Evolutionary conservation across 2,329 filamentous ascomycete species (phyloP).

Genomic region (Polytolypa hystricis): DNA sequence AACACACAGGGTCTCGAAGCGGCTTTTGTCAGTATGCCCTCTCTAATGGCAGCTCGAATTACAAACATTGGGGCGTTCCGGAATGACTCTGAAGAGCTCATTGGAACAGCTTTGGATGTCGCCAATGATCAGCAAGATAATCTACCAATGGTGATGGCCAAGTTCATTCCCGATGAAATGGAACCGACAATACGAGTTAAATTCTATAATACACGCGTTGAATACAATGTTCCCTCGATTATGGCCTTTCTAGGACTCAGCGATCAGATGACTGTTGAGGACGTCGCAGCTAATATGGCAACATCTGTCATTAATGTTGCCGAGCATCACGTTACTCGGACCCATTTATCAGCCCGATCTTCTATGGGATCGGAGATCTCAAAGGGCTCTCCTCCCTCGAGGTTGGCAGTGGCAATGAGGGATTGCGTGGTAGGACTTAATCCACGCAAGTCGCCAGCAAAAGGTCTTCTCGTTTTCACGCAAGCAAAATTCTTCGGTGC

Average conservation of each 20-base stretch:
- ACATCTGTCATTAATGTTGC: constrained; percentile 67
- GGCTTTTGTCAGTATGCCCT: constrained; percentile 74
- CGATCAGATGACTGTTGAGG: constrained; percentile 56
- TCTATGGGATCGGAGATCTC: constrained; percentile 12
- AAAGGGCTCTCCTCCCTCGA: constrained; percentile 41
- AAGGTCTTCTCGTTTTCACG: constrained; percentile 65
- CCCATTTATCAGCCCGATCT: constrained; percentile 8
- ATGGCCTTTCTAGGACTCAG: constrained; percentile 66
- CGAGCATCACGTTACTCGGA: constrained; percentile 13
- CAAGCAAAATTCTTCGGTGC: constrained; percentile 62
- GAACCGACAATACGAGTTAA: constrained; percentile 85
- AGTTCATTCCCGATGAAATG: constrained; percentile 88
- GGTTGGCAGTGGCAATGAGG: constrained; percentile 51
- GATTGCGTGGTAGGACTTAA: constrained; percentile 80
- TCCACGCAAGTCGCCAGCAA: constrained; percentile 63
- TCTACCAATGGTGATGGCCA: constrained; percentile 64
- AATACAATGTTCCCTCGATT: constrained; percentile 77
- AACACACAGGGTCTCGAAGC: constrained; percentile 54
- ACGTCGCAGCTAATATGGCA: constrained; percentile 64
- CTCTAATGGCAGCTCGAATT: constrained; percentile 68
- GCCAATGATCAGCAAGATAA: constrained; percentile 14
- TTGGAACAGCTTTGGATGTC: constrained; percentile 48
- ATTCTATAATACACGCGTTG: constrained; percentile 69
- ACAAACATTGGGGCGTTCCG: constrained; percentile 51
- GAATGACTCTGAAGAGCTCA: constrained; percentile 58